phyloP scores from a whole-genome alignment of 176 grass and related monocot species.

The Zoysia japonica region DNA sequence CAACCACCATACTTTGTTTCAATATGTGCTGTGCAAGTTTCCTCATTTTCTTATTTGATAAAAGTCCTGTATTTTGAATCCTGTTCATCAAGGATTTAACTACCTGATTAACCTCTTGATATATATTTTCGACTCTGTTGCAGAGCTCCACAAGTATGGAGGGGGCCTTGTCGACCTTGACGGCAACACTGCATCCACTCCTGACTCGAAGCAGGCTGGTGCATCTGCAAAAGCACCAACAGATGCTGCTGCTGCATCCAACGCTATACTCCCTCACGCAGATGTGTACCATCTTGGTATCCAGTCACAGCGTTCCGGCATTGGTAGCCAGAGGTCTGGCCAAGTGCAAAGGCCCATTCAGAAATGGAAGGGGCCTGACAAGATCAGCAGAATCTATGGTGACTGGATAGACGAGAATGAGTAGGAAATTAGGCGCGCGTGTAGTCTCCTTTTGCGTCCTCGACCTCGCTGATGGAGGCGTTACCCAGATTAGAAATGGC shows the following conservation, averaged over 20 bases:
- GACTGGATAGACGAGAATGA: slow-evolving; percentile 94
- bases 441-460: not conserved
- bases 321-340: slow-evolving; percentile 59
- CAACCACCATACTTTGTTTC: not conserved
- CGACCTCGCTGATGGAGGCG: not conserved
- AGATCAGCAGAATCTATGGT: slow-evolving; percentile 93
- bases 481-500: slow-evolving; percentile 24
- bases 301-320: slow-evolving; percentile 57
- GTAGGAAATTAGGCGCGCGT: slow-evolving; percentile 24
- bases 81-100: not conserved
- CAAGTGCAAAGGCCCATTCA: slow-evolving; percentile 78
- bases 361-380: slow-evolving; percentile 97
- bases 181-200: slow-evolving; percentile 42
- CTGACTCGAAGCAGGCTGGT: slow-evolving; percentile 69
- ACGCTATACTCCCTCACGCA: slow-evolving; percentile 37
- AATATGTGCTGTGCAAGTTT: not conserved
- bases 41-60: not conserved
- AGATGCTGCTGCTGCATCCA: slow-evolving; percentile 46
- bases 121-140: not conserved
- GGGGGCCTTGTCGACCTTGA: slow-evolving; percentile 74
- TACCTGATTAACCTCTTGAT: slow-evolving; percentile 6
- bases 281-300: slow-evolving; percentile 77
- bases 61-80: not conserved
- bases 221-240: slow-evolving; percentile 49
- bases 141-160: slow-evolving; percentile 95